Evolutionary conservation across 345 rosid genomes (phyloP).

Genomic region (Crucihimalaya himalaica): DNA sequence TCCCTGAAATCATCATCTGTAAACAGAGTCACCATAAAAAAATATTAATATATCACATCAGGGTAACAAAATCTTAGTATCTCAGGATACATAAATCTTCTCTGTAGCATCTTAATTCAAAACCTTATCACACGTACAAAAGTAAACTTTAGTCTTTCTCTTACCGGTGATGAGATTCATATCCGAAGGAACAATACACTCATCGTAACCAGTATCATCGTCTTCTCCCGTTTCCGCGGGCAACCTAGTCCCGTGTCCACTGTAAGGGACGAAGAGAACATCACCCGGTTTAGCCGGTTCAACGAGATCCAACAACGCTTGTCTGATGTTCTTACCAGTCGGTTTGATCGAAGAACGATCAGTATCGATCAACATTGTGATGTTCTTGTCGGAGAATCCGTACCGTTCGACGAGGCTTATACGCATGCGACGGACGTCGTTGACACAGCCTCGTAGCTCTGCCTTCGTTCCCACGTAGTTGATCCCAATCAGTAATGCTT

Average conservation of each 20-base stretch:
- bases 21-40: not conserved
- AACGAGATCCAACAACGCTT: conserved; percentile 54
- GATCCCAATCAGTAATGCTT: conserved; percentile 76
- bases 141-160: not conserved
- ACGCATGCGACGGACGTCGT: conserved; percentile 76
- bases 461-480: conserved; percentile 86
- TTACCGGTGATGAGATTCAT: conserved; percentile 96
- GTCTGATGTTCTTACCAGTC: conserved; percentile 76
- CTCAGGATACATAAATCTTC: not conserved
- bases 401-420: conserved; percentile 56
- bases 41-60: not conserved
- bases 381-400: conserved; percentile 66
- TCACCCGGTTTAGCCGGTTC: conserved; percentile 65
- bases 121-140: not conserved
- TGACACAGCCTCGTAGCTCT: conserved; percentile 81
- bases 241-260: conserved; percentile 95
- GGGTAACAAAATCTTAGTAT: not conserved
- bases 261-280: conserved; percentile 78
- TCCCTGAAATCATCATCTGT: conserved; percentile 96
- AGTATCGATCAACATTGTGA: conserved; percentile 69
- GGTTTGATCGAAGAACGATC: conserved; percentile 64
- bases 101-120: not conserved
- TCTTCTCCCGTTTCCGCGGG: conserved; percentile 97
- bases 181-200: conserved; percentile 90
- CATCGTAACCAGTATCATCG: conserved; percentile 95